phyloP scores from a whole-genome alignment of 495 filamentous ascomycete species.

The Aspergillus funiculosus region DNA sequence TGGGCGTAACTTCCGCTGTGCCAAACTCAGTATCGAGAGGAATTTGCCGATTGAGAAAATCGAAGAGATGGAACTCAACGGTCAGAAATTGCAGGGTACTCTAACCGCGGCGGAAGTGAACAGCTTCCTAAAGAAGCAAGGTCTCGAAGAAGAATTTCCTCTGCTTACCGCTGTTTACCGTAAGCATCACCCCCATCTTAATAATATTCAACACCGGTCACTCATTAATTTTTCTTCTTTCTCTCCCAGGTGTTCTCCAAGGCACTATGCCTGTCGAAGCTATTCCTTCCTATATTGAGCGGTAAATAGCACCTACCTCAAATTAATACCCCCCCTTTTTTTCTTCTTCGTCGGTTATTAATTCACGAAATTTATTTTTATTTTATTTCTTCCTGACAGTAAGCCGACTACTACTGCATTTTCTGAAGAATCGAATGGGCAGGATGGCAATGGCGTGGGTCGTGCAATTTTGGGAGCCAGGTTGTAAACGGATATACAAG shows the following conservation, averaged over 20 bases:
- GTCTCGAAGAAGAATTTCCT: constrained; percentile 77
- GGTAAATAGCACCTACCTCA: constrained; percentile 34
- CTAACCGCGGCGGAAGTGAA: constrained; percentile 88
- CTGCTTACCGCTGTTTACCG: constrained; percentile 79
- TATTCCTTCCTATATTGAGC: constrained; percentile 42
- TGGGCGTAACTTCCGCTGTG: constrained; percentile 90
- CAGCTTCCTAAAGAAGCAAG: constrained; percentile 71
- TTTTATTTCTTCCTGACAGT: constrained; percentile 18
- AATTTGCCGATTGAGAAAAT: constrained; percentile 77
- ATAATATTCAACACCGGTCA: background rate
- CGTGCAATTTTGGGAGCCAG: constrained; percentile 13
- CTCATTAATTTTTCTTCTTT: background rate
- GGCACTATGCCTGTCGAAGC: constrained; percentile 40
- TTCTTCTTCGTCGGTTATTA: constrained; percentile 26
- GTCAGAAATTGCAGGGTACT: constrained; percentile 94
- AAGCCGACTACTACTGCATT: constrained; percentile 15
- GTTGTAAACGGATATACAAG: constrained; percentile 14
- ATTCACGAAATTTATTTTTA: constrained; percentile 24
- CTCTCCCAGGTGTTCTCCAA: constrained; percentile 32
- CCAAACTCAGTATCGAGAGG: constrained; percentile 78
- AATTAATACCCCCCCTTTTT: constrained; percentile 15
- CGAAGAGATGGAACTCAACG: constrained; percentile 85
- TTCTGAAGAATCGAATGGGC: constrained; percentile 8
- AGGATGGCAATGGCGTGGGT: constrained; percentile 12
- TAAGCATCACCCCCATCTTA: constrained; percentile 24